A percentile compares a stretch with the other conserved stretches of the same genome.
Conservation (phyloP, 371 early-diverging fungal species). For the Mortierella polycephala region DNA sequence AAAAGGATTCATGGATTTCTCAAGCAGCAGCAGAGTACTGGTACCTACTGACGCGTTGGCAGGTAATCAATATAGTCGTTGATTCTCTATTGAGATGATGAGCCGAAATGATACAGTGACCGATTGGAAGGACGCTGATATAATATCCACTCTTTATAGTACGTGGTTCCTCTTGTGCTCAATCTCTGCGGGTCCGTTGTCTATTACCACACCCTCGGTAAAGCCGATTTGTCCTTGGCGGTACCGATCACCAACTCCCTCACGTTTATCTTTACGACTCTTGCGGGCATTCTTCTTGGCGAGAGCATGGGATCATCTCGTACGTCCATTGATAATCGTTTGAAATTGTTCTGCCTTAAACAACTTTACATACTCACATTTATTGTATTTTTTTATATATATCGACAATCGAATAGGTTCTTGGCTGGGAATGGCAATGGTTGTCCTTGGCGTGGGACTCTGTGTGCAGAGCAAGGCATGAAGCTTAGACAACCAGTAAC, state of each 20-base stretch:
- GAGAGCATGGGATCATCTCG: constrained; percentile 74
- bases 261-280: constrained; percentile 85
- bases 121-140: too few species aligned
- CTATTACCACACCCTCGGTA: constrained; percentile 91
- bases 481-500: background rate
- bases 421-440: constrained; percentile 73
- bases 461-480: constrained; percentile 64
- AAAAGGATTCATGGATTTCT: constrained; percentile 60
- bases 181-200: constrained; percentile 92
- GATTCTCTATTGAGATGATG: background rate
- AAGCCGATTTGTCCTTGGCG: constrained; percentile 90
- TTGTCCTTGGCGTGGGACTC: constrained; percentile 72
- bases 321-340: constrained; percentile 8
- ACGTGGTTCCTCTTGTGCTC: constrained; percentile 84
- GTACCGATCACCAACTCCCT: constrained; percentile 93
- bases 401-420: constrained; percentile 55
- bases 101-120: background rate
- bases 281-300: constrained; percentile 85
- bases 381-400: background rate
- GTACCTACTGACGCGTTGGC: constrained; percentile 89
- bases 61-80: constrained; percentile 59
- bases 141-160: constrained; percentile 57
- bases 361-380: background rate
- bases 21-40: constrained; percentile 75
- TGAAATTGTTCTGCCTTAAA: too few species aligned